Percentiles rank a stretch among this genome's conserved stretches.
These are phyloP conservation scores for Podaxis mareebaensis DNA, from an alignment of 768 basidiomycete genomes.

Conservation along the genomic window DNA sequence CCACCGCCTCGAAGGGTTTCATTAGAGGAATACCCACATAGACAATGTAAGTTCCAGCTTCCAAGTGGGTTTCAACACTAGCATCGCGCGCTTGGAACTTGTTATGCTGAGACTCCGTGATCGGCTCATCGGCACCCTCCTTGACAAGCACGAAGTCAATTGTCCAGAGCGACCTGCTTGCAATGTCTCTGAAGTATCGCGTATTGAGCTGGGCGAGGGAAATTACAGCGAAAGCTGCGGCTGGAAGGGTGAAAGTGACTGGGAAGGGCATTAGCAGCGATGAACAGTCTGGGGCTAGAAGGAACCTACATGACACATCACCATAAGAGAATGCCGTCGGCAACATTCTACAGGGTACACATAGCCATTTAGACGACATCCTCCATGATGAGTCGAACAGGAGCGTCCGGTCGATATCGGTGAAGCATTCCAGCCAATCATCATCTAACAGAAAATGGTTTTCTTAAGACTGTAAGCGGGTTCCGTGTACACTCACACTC, in stretches of 20 bases:
- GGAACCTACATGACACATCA: conserved; percentile 51
- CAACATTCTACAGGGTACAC: conserved; percentile 38
- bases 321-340: conserved; percentile 53
- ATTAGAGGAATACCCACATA: conserved; percentile 30
- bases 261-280: not conserved
- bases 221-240: conserved; percentile 41
- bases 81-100: conserved; percentile 40
- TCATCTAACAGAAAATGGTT: conserved; percentile 24
- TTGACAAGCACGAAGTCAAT: conserved; percentile 54
- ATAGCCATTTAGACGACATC: conserved; percentile 49
- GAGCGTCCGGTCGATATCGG: conserved; percentile 42
- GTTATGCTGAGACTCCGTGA: conserved; percentile 36
- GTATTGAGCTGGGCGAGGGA: conserved; percentile 53
- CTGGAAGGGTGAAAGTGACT: conserved; percentile 50
- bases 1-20: not conserved
- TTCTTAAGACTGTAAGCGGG: not conserved
- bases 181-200: conserved; percentile 49
- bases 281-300: not conserved
- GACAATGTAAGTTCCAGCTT: conserved; percentile 44
- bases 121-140: conserved; percentile 39
- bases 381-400: conserved; percentile 49
- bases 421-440: conserved; percentile 45
- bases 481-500: conserved; percentile 30
- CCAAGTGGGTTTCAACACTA: conserved; percentile 41
- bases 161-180: conserved; percentile 43